A percentile compares a stretch with the other conserved stretches of the same genome.
Evolutionary conservation across 495 filamentous ascomycete genomes (phyloP).

Genomic region (Tuber microsphaerosporum): DNA sequence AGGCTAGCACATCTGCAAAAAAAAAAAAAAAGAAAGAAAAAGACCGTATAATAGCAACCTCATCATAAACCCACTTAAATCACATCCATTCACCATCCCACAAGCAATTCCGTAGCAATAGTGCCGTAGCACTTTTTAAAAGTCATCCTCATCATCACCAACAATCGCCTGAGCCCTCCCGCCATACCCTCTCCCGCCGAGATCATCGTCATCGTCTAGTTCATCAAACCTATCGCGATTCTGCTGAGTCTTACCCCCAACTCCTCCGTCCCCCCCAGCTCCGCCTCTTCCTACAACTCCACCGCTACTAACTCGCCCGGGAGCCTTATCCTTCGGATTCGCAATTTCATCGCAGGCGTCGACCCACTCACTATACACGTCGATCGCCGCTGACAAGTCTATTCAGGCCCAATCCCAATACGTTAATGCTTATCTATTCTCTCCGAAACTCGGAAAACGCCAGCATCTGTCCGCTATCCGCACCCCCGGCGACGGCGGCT

Average conservation of each 20-base stretch:
- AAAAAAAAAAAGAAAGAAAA: conserved; percentile 2
- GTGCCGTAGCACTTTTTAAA: conserved; percentile 7
- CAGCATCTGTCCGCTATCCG: conserved; percentile 9
- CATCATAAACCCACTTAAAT: neutral
- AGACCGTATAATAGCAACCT: neutral
- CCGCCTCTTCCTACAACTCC: conserved; percentile 42
- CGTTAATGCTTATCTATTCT: neutral
- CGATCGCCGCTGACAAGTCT: conserved; percentile 84
- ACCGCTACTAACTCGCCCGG: conserved; percentile 19
- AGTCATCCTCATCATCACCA: conserved; percentile 40
- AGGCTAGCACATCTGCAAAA: conserved; percentile 21
- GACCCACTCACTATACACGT: conserved; percentile 97
- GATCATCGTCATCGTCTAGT: conserved; percentile 42
- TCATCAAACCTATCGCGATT: conserved; percentile 11
- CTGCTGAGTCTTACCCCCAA: conserved; percentile 38
- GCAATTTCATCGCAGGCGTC: conserved; percentile 85
- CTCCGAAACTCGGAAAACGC: neutral
- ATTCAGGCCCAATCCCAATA: neutral
- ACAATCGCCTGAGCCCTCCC: conserved; percentile 14
- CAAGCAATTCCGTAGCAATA: neutral
- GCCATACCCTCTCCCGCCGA: conserved; percentile 30
- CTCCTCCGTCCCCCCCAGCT: conserved; percentile 43
- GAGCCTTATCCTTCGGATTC: conserved; percentile 52
- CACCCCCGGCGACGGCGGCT: neutral
- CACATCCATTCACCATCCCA: neutral